phyloP scores from a whole-genome alignment of 352 stramenopile species.

The Achlya hypogyna region DNA sequence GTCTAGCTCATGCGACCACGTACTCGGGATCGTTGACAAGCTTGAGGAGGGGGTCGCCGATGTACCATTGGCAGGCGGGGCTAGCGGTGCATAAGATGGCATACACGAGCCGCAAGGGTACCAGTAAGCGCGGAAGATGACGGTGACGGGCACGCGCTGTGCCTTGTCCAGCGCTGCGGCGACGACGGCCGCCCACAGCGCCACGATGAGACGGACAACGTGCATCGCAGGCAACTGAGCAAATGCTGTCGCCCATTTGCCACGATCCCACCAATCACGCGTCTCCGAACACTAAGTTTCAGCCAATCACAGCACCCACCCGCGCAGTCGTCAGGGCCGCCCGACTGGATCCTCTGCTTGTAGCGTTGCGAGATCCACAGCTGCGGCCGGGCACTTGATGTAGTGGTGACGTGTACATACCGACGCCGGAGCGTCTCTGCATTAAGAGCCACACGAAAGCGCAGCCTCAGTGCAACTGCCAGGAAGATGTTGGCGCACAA shows the following conservation, averaged over 20 bases:
- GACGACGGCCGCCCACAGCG: constrained; percentile 2
- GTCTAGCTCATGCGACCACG: neutral
- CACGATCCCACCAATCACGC: neutral
- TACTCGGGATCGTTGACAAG: constrained; percentile 57
- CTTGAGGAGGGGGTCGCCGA: constrained; percentile 56
- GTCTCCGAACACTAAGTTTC: neutral
- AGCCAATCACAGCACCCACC: no score
- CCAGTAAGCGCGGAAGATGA: constrained; percentile 74
- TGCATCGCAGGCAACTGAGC: neutral
- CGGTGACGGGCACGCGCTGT: constrained; percentile 44
- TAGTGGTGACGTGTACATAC: no score
- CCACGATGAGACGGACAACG: constrained; percentile 14
- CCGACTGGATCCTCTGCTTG: no score
- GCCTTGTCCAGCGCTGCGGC: constrained; percentile 24
- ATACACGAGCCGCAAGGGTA: constrained; percentile 18
- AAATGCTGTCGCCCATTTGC: neutral
- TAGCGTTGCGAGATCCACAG: no score
- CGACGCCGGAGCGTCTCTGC: no score
- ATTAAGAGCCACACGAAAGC: no score
- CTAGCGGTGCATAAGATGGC: constrained; percentile 22
- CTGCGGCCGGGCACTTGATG: no score
- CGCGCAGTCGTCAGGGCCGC: no score
- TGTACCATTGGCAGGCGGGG: constrained; percentile 75
- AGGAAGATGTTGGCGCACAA: no score
- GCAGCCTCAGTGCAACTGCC: no score